These are phyloP conservation scores for Dentipellis sp. DNA, from an alignment of 768 basidiomycete species.

Conservation along the genomic window DNA sequence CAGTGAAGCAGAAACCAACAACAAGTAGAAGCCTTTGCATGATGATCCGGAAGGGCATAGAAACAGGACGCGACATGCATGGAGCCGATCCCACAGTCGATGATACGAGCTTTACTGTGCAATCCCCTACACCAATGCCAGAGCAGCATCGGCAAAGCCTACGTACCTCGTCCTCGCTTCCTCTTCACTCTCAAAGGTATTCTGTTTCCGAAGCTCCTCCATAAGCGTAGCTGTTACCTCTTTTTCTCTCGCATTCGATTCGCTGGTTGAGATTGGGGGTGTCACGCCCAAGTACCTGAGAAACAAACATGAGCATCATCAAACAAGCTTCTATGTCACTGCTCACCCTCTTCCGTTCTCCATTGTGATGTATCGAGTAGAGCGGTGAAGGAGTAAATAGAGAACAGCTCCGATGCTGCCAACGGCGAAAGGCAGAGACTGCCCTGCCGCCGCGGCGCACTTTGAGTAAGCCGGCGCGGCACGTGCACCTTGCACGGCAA, in stretches of 20 bases:
- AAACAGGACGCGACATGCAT: too few relatives aligned
- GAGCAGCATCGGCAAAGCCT: neutral
- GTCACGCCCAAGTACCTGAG: slow-evolving; percentile 73
- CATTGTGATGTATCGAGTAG: slow-evolving; percentile 1
- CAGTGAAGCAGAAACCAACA: neutral
- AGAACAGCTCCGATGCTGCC: neutral
- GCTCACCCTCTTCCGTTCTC: slow-evolving; percentile 10
- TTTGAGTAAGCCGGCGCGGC: neutral
- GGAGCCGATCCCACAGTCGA: too few relatives aligned
- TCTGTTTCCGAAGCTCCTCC: slow-evolving; percentile 81
- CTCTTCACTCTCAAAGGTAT: slow-evolving; percentile 83
- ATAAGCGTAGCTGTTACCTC: slow-evolving; percentile 80
- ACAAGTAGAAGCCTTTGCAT: too few relatives aligned
- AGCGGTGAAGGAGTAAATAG: neutral
- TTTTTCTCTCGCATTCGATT: slow-evolving; percentile 72
- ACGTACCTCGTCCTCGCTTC: slow-evolving; percentile 77
- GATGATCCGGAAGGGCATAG: too few relatives aligned
- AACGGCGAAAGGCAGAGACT: neutral
- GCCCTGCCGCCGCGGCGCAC: neutral
- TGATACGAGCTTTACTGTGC: too few relatives aligned
- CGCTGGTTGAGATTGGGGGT: slow-evolving; percentile 69
- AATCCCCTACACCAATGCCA: neutral
- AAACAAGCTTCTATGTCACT: neutral
- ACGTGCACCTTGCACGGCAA: neutral
- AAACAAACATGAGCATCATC: neutral